Base-by-base conservation (phyloP, 768 basidiomycete genomes). In the Multifurca ochricompacta region DNA sequence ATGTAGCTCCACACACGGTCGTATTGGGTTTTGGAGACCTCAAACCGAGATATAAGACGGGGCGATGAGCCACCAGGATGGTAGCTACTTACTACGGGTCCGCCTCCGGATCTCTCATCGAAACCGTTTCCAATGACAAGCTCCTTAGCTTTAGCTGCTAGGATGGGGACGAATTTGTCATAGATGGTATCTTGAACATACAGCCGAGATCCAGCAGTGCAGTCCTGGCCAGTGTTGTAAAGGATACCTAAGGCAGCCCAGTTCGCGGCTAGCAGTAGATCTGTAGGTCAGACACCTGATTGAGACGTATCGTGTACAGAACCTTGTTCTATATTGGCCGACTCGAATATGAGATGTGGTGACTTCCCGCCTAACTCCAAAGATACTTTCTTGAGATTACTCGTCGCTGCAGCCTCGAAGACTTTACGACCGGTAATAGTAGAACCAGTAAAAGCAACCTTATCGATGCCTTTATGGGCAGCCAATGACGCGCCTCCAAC, bases 351-450 rank as follows among this genome's bases (percentile, higher is more conserved):
- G 56, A 98, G 72, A 60, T 91, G 83, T 16, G 89, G 89, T 23
- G 86, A 90, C 72, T 97, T 96, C 40, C 94, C 94, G 30, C 94
- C 93, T 5, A 98, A 80, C 68, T 98, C 95, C 46, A 98, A 77
- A 19, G 92, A 92, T 37, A 96, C 92, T 77, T 95, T 95, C 71
- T 98, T 98, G 59, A 97, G 70, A 71, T 98, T 98, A 62, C 86
- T 89, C 68, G 85, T 84, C 7, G 94, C 91, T 2, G 94, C 91
- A 13, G 94, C 91, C 65, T 86, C 82, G 82, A 92, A 85, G 65
- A 98, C 82, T 65, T 85, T 88, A 21, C 92, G 79, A 21, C 95
- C 95, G 4, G 91, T 94, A 51, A 80, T 65, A 13, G 92, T 94
- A 32, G 88, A 91, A 42, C 95, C 95, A 8, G 95, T 97, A 69